A percentile compares a stretch with the other conserved stretches of the same genome.
Evolutionary conservation across 306 rosid genomes (phyloP).

Genomic region (Mucuna pruriens): DNA sequence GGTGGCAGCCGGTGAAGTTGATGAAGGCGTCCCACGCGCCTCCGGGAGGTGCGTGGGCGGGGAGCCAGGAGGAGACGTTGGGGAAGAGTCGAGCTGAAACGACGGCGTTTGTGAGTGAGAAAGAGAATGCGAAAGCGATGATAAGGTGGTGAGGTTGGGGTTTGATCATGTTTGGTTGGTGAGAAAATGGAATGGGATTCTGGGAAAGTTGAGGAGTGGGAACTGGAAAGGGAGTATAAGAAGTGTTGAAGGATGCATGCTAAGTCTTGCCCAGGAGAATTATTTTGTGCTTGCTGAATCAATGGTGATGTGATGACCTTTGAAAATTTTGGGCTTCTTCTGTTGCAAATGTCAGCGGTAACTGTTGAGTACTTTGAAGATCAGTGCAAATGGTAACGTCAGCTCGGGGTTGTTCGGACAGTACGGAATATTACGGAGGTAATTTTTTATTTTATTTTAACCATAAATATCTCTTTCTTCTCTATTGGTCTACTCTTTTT

Average conservation of each 20-base stretch:
- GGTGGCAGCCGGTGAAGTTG: constrained; percentile 54
- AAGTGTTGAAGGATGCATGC: not conserved
- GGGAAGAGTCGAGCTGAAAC: constrained; percentile 62
- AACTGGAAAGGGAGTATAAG: not conserved
- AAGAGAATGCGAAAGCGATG: constrained; percentile 5
- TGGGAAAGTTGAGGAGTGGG: not conserved
- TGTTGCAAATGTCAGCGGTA: constrained; percentile 14
- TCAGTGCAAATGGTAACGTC: not conserved
- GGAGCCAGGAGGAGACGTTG: constrained; percentile 45
- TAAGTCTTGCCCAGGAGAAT: not conserved
- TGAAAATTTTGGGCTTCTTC: not conserved
- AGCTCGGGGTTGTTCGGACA: not conserved
- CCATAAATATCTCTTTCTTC: too few relatives aligned
- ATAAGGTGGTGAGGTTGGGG: not conserved
- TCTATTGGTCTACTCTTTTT: too few relatives aligned
- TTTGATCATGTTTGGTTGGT: constrained; percentile 43
- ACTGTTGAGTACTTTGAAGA: not conserved
- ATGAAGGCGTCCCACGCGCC: constrained; percentile 61
- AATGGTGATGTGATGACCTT: constrained; percentile 2
- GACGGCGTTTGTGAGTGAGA: constrained; percentile 17
- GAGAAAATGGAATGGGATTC: not conserved
- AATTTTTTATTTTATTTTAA: not conserved
- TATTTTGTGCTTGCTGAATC: not conserved
- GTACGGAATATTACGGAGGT: not conserved
- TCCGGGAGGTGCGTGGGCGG: not conserved